Evolutionary conservation across 352 stramenopile species (phyloP).

Genomic region (Phytophthora megakarya): DNA sequence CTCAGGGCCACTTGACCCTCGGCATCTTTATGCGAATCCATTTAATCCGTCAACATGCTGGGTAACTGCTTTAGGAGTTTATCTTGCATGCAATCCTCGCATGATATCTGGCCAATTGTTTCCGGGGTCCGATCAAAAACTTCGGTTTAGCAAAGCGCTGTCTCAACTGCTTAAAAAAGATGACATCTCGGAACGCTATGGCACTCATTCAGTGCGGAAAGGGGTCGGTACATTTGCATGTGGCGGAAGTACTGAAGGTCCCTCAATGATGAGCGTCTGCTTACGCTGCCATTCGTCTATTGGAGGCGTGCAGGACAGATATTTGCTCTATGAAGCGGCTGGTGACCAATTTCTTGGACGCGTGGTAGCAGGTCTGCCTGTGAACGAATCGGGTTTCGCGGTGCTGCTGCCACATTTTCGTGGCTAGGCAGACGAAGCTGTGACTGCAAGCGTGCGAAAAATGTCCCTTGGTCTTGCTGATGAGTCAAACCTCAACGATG

Average conservation of each 20-base stretch:
- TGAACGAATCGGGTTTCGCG: constrained; percentile 16
- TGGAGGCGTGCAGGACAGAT: constrained; percentile 9
- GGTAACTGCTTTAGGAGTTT: too few species aligned
- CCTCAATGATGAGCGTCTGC: constrained; percentile 17
- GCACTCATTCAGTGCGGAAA: constrained; percentile 15
- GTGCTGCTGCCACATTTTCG: constrained; percentile 18
- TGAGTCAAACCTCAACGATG: neutral
- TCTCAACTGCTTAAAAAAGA: too few species aligned
- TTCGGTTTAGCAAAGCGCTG: too few species aligned
- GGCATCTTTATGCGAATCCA: constrained; percentile 24
- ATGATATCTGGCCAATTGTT: too few species aligned
- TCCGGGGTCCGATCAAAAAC: too few species aligned
- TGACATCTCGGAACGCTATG: too few species aligned
- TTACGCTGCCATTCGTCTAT: constrained; percentile 14
- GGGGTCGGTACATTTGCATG: constrained; percentile 15
- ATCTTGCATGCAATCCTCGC: too few species aligned
- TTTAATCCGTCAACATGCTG: too few species aligned
- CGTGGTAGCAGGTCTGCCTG: constrained; percentile 15
- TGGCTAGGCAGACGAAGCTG: too few species aligned
- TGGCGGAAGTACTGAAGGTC: constrained; percentile 3
- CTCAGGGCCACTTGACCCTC: constrained; percentile 1
- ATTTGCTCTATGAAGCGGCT: constrained; percentile 7
- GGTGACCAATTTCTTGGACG: constrained; percentile 14
- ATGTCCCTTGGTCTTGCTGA: constrained; percentile 13
- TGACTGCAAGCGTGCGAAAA: neutral